These are phyloP conservation scores for Coniochaeta sp. DNA, from an alignment of 2,329 filamentous ascomycete genomes.

Conservation along the genomic window DNA sequence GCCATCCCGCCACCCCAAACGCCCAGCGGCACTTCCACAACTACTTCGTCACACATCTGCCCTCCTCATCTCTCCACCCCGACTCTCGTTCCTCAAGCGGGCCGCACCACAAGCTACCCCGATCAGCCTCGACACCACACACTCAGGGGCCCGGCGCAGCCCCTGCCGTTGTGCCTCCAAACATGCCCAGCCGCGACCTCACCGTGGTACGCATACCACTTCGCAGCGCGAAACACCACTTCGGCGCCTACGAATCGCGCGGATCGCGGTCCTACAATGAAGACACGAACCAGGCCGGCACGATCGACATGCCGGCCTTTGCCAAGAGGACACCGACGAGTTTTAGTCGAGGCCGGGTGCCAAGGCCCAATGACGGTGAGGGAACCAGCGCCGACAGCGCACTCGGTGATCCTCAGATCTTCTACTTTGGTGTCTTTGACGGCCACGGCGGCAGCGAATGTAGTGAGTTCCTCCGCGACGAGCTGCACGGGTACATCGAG, in stretches of 20 bases:
- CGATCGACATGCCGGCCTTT: constrained; percentile 88
- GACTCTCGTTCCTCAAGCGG: constrained; percentile 61
- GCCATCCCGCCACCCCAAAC: constrained; percentile 1
- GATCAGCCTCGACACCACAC: constrained; percentile 77
- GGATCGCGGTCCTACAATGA: constrained; percentile 88
- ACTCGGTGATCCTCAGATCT: constrained; percentile 87
- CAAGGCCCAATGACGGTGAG: constrained; percentile 41
- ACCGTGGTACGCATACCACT: constrained; percentile 94
- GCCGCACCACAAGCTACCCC: constrained; percentile 78
- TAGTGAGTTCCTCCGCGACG: constrained; percentile 76
- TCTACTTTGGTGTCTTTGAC: constrained; percentile 96
- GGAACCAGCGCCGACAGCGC: constrained; percentile 67
- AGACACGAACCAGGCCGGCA: constrained; percentile 89
- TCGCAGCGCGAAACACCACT: constrained; percentile 92
- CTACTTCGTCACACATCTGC: constrained; percentile 95
- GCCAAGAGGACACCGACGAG: constrained; percentile 72
- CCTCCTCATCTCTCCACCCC: constrained; percentile 86
- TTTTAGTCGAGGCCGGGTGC: constrained; percentile 35
- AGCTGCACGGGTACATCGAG: constrained; percentile 85
- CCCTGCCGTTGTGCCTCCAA: constrained; percentile 51
- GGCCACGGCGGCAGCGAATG: constrained; percentile 90
- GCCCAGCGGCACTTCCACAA: constrained; percentile 67
- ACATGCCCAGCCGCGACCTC: constrained; percentile 63
- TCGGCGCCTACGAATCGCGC: constrained; percentile 70
- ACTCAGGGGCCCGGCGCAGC: constrained; percentile 45